A percentile compares a stretch with the other conserved stretches of the same genome.
Evolutionary conservation across 495 filamentous ascomycete genomes (phyloP).

Genomic region (Talaromyces wortmannii): DNA sequence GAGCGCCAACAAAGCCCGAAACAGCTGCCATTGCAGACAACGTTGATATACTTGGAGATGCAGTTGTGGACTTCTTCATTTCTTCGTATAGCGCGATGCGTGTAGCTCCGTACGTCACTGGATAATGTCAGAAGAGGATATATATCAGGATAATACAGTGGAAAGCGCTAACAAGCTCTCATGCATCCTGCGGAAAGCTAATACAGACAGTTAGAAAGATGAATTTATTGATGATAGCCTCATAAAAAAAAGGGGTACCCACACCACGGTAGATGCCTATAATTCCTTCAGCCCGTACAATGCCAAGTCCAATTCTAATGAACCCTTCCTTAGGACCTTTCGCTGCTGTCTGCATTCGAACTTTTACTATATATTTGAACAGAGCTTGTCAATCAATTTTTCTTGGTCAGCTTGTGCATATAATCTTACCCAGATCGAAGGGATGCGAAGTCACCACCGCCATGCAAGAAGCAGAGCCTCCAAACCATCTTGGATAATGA

Average conservation of each 20-base stretch:
- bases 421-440: slow-evolving; percentile 32
- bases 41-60: slow-evolving; percentile 45
- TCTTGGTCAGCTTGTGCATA: too few species aligned
- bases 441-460: slow-evolving; percentile 35
- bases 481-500: slow-evolving; percentile 40
- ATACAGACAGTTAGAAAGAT: too few species aligned
- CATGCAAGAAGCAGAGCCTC: slow-evolving; percentile 35
- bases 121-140: too few species aligned
- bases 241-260: too few species aligned
- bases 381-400: too few species aligned
- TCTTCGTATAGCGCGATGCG: slow-evolving; percentile 53
- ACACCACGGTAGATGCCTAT: too few species aligned
- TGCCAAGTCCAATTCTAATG: too few species aligned
- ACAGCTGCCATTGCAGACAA: slow-evolving; percentile 65
- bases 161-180: too few species aligned
- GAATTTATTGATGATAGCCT: too few species aligned
- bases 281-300: too few species aligned
- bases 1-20: slow-evolving; percentile 74
- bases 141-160: slow-evolving; percentile 1
- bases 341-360: slow-evolving; percentile 27
- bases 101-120: slow-evolving; percentile 33
- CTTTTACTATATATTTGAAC: slow-evolving; percentile 14
- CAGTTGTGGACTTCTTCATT: slow-evolving; percentile 58
- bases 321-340: too few species aligned
- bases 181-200: too few species aligned